Base-by-base conservation (phyloP, 257 asterid species). In the Mitragyna speciosa region DNA sequence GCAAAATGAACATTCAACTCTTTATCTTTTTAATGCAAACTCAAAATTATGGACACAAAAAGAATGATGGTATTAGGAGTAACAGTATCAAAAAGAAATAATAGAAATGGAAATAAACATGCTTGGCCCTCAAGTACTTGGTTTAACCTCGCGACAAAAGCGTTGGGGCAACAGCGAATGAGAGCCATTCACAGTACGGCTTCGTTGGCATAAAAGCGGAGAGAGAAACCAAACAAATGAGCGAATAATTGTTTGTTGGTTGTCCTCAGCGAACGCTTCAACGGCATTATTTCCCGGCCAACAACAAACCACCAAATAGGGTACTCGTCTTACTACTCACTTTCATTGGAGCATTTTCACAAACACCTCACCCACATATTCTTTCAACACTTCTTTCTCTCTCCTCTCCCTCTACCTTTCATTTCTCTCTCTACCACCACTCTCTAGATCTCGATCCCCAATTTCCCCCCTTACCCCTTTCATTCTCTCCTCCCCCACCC, bases 211-310 rank as follows among this genome's bases (percentile, higher is more conserved):
- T 43, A 31, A 54, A 78, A 70, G 76, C 14, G 15, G 67, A 24
- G 31, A 43, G 68, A 43, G 72, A 70, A 22, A 36, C 39, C 39
- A 36, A 4, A 36, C 20, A 4, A 17, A 10, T 3, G 58, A 51
- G 58, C 16, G 19, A 51, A 22, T 51, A 6, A 52, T 22, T 4
- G 64, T 63, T 81, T 70, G 79, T 78, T 79, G 83, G 86, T 74
- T 78, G 36, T 68, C 80, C 86, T 24, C 78, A 54, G 77, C 77
- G 83, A 87, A 76, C 86, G 85, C 78, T 85, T 83, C 89, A 79
- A 85, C 87, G 86, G 89, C 89, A 85, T 83, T 83, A 80, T 78
- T 85, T 87, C 86, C 85, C 84, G 90, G 87, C 82, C 80, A 77
- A 28, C 20, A 26, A 3, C 17, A 26, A 63, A 22, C 12, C 22